phyloP scores from a whole-genome alignment of 768 basidiomycete genomes.

The Lactarius vividus region DNA sequence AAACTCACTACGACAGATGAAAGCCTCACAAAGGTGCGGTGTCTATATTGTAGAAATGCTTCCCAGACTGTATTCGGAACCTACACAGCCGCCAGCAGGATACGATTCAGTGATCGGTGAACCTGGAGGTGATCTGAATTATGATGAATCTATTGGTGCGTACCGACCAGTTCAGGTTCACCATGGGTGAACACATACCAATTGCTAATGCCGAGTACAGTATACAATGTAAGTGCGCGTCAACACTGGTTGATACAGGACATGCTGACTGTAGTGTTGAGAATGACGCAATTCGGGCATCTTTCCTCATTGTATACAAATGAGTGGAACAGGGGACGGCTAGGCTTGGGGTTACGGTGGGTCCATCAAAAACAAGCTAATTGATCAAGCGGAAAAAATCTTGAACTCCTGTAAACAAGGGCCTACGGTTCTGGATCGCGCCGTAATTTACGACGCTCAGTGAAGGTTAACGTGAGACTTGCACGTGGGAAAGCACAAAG shows the following conservation, averaged over 20 bases:
- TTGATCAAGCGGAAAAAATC: background rate
- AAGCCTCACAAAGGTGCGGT: slow-evolving; percentile 27
- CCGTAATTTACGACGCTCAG: too few relatives aligned
- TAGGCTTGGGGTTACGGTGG: background rate
- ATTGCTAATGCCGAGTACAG: slow-evolving; percentile 9
- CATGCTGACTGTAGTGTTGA: slow-evolving; percentile 2
- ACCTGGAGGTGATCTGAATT: slow-evolving; percentile 32
- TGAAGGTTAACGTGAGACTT: too few relatives aligned
- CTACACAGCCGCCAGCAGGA: slow-evolving; percentile 29
- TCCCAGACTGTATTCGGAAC: background rate
- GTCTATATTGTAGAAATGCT: background rate
- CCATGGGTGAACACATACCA: background rate
- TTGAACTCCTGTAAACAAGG: background rate
- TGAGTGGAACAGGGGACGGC: background rate
- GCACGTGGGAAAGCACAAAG: too few relatives aligned
- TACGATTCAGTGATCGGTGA: slow-evolving; percentile 32
- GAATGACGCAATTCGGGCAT: slow-evolving; percentile 32
- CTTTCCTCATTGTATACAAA: slow-evolving; percentile 29
- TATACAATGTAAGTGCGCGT: slow-evolving; percentile 28
- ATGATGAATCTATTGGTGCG: slow-evolving; percentile 33
- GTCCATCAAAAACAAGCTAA: background rate
- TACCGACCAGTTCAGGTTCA: background rate
- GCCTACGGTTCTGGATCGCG: too few relatives aligned
- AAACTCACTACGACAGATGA: slow-evolving; percentile 22
- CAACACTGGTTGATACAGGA: background rate